phyloP scores from a whole-genome alignment of 148 eudicot genomes.

The Rhododendron vialii region DNA sequence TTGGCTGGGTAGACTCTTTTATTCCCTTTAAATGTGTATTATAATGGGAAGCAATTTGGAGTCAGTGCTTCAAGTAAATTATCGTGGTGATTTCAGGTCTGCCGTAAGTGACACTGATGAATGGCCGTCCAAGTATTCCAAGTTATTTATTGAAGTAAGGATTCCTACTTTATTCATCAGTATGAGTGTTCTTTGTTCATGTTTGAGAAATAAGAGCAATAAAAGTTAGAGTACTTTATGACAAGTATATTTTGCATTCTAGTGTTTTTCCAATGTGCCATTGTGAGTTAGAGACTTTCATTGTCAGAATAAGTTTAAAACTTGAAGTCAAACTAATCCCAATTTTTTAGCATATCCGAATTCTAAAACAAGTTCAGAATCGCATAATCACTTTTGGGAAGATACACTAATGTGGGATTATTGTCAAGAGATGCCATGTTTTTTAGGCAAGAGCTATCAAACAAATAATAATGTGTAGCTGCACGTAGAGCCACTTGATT shows the following conservation, averaged over 20 bases:
- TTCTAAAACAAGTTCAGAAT: background rate
- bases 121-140: conserved; percentile 98
- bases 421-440: background rate
- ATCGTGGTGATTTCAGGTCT: conserved; percentile 52
- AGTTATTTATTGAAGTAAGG: conserved; percentile 82
- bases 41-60: background rate
- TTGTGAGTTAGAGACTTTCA: background rate
- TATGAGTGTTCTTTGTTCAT: background rate
- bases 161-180: background rate
- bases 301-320: background rate
- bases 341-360: background rate
- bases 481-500: background rate
- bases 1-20: background rate
- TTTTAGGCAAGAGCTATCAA: background rate
- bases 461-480: background rate
- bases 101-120: conserved; percentile 86
- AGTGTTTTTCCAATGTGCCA: background rate
- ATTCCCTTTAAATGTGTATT: background rate
- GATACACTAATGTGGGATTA: background rate
- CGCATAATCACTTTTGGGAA: background rate
- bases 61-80: background rate
- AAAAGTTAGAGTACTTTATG: background rate
- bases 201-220: background rate
- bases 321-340: background rate
- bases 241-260: background rate